phyloP scores from a whole-genome alignment of 257 asterid species.

The Solanum chiquidenum region DNA sequence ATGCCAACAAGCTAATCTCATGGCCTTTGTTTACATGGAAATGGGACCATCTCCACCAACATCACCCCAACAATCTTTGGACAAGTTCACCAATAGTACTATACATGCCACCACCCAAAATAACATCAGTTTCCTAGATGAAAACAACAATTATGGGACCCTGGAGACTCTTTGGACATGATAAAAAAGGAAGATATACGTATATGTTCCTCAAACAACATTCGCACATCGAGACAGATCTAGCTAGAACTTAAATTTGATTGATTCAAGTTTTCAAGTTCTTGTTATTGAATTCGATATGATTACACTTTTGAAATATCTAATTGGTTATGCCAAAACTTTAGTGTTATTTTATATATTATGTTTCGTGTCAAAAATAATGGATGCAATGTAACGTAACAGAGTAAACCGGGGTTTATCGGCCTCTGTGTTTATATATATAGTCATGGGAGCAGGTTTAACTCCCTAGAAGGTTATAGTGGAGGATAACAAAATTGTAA shows the following conservation, averaged over 20 bases:
- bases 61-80: slow-evolving; percentile 17
- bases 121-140: slow-evolving; percentile 20
- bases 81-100: slow-evolving; percentile 1
- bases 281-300: background rate
- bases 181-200: background rate
- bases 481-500: background rate
- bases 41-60: slow-evolving; percentile 25
- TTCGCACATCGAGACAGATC: background rate
- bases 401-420: background rate
- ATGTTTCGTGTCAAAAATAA: background rate
- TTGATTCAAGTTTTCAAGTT: background rate
- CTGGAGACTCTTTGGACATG: slow-evolving; percentile 48
- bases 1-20: slow-evolving; percentile 58
- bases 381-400: background rate
- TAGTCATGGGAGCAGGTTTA: background rate
- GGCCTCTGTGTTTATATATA: background rate
- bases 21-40: slow-evolving; percentile 57
- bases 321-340: background rate
- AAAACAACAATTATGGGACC: slow-evolving; percentile 24
- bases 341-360: background rate
- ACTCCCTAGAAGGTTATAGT: background rate
- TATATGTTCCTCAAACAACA: background rate
- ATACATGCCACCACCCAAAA: background rate
- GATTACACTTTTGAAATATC: background rate
- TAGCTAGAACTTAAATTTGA: background rate